Evolutionary conservation across 331 rosid species (phyloP).

Genomic region (Malus hybrid): DNA sequence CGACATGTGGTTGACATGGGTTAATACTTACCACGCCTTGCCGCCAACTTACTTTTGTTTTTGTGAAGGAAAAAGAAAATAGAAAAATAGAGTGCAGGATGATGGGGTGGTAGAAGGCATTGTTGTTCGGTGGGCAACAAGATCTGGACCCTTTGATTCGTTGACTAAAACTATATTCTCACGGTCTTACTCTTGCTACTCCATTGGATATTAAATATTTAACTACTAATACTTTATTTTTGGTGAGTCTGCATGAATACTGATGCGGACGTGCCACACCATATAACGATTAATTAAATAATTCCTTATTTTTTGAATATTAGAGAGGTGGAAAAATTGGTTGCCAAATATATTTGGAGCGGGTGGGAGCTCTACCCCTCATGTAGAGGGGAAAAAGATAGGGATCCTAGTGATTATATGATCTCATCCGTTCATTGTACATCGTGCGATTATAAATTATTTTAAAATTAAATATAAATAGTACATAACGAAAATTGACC

Average conservation of each 20-base stretch:
- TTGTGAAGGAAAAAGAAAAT: background rate
- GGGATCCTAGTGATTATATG: too few relatives aligned
- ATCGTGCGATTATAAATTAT: too few relatives aligned
- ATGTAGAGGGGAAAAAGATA: too few relatives aligned
- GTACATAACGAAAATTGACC: too few relatives aligned
- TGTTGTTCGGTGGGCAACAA: background rate
- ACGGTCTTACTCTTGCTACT: background rate
- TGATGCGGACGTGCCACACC: background rate
- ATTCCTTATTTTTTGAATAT: background rate
- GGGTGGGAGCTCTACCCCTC: background rate
- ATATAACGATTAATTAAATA: background rate
- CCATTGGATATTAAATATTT: background rate
- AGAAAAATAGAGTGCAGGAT: background rate
- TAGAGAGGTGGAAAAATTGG: background rate
- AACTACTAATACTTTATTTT: background rate
- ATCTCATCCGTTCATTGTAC: too few relatives aligned
- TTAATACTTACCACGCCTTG: background rate
- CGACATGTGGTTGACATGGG: too few relatives aligned
- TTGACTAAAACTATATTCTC: too few relatives aligned
- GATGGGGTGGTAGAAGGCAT: conserved; percentile 9
- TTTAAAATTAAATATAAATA: too few relatives aligned
- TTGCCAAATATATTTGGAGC: background rate
- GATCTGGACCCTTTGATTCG: background rate
- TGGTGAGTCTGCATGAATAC: background rate
- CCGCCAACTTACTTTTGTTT: background rate